phyloP scores from a whole-genome alignment of 768 basidiomycete species.

The Boletus rubropictus region DNA sequence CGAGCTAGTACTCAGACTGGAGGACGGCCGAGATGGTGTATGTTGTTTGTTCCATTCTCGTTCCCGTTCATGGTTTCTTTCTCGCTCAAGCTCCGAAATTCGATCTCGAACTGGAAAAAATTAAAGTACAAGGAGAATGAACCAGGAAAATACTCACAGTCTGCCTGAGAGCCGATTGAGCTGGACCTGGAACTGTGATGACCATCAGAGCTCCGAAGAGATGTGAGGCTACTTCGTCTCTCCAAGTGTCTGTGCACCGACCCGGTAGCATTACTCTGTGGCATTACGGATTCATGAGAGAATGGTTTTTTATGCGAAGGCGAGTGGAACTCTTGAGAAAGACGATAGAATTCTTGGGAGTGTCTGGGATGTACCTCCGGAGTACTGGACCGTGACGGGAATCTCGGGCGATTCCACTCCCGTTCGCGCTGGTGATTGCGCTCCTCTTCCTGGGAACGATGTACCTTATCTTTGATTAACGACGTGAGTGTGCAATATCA shows the following conservation, averaged over 20 bases:
- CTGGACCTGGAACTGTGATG: constrained; percentile 38
- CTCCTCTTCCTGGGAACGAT: constrained; percentile 28
- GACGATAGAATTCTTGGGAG: constrained; percentile 24
- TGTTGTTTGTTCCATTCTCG: constrained; percentile 51
- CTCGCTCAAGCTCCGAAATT: constrained; percentile 37
- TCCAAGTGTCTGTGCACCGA: constrained; percentile 9
- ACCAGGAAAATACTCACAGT: constrained; percentile 37
- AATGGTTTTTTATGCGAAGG: constrained; percentile 19
- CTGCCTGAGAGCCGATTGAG: constrained; percentile 45
- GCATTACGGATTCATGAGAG: constrained; percentile 13
- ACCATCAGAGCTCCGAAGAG: constrained; percentile 40
- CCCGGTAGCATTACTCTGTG: constrained; percentile 7
- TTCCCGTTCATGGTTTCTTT: constrained; percentile 45
- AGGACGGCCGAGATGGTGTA: constrained; percentile 37
- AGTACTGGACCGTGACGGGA: constrained; percentile 21
- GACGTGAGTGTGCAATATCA: constrained; percentile 1
- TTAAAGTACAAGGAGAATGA: not conserved
- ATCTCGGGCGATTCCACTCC: constrained; percentile 40
- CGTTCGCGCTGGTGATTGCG: constrained; percentile 40
- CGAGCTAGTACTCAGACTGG: constrained; percentile 38
- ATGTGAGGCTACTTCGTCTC: constrained; percentile 36
- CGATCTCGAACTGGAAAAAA: constrained; percentile 40
- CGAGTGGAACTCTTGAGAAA: constrained; percentile 27
- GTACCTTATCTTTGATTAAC: constrained; percentile 23
- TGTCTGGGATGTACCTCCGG: constrained; percentile 24